Conservation (phyloP, 1,284 basidiomycete genomes). For the Porogramme epimiltina region DNA sequence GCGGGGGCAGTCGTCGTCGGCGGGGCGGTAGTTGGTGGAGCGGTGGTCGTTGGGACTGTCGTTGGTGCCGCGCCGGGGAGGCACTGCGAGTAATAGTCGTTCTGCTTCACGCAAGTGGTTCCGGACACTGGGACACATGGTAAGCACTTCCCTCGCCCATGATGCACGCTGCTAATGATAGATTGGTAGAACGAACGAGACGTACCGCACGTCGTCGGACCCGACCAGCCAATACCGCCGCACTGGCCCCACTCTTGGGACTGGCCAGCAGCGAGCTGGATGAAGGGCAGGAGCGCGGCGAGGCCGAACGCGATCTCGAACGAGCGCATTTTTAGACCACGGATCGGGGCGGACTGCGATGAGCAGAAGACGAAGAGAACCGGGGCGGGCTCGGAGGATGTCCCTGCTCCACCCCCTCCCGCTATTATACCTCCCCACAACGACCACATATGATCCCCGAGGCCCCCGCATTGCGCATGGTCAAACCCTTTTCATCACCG, state of each 20-base stretch:
- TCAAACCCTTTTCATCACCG: too few species aligned
- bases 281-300: conserved; percentile 30
- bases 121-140: conserved; percentile 31
- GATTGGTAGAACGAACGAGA: background rate
- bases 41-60: conserved; percentile 13
- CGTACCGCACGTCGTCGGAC: conserved; percentile 41
- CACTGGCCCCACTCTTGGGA: conserved; percentile 37
- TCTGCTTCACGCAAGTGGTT: conserved; percentile 27
- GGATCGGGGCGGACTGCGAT: too few species aligned
- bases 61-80: conserved; percentile 25
- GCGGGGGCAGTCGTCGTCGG: conserved; percentile 4
- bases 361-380: too few species aligned
- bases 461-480: too few species aligned
- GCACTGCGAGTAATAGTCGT: conserved; percentile 37
- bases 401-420: too few species aligned
- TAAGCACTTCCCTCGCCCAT: conserved; percentile 1
- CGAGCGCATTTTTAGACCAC: too few species aligned
- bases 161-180: too few species aligned
- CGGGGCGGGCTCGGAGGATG: too few species aligned
- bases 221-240: conserved; percentile 38
- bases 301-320: too few species aligned
- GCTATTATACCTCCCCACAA: too few species aligned
- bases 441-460: too few species aligned
- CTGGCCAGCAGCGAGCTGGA: conserved; percentile 33
- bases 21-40: too few species aligned